Conservation (phyloP, 345 rosid species). For the Ceriops decandra region DNA sequence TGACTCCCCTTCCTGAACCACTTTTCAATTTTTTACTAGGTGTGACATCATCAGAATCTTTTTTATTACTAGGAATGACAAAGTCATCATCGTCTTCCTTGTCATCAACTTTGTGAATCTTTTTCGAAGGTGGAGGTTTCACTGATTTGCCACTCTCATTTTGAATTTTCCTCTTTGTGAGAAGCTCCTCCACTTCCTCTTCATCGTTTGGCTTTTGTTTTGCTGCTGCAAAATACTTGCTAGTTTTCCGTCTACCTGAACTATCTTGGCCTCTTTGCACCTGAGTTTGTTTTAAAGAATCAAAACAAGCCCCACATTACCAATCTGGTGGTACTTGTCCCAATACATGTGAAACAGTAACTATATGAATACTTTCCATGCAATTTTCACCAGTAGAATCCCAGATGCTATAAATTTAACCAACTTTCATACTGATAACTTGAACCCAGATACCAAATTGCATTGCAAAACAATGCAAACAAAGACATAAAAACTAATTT, state of each 20-base stretch:
- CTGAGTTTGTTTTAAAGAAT: slow-evolving; percentile 21
- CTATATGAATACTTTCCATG: background rate
- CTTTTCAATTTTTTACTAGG: slow-evolving; percentile 82
- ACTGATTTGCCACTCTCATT: slow-evolving; percentile 30
- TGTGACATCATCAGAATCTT: slow-evolving; percentile 41
- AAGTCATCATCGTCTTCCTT: slow-evolving; percentile 52
- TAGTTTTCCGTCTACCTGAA: slow-evolving; percentile 74
- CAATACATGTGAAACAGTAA: background rate
- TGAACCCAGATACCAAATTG: background rate
- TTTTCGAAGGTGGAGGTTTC: slow-evolving; percentile 52
- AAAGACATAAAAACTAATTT: background rate
- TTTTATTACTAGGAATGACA: slow-evolving; percentile 45
- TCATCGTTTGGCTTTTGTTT: slow-evolving; percentile 62
- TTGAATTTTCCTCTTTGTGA: slow-evolving; percentile 62
- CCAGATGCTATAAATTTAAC: background rate
- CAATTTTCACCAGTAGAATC: background rate
- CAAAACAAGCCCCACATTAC: background rate
- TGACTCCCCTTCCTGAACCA: slow-evolving; percentile 59
- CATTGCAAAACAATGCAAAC: background rate
- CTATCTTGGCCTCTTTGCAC: slow-evolving; percentile 43
- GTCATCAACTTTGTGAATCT: slow-evolving; percentile 42
- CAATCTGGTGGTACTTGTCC: background rate
- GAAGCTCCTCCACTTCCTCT: slow-evolving; percentile 43
- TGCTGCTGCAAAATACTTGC: slow-evolving; percentile 82
- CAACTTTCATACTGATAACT: background rate